Conservation (phyloP, 768 basidiomycete genomes). For the Boletellus ananiceps region DNA sequence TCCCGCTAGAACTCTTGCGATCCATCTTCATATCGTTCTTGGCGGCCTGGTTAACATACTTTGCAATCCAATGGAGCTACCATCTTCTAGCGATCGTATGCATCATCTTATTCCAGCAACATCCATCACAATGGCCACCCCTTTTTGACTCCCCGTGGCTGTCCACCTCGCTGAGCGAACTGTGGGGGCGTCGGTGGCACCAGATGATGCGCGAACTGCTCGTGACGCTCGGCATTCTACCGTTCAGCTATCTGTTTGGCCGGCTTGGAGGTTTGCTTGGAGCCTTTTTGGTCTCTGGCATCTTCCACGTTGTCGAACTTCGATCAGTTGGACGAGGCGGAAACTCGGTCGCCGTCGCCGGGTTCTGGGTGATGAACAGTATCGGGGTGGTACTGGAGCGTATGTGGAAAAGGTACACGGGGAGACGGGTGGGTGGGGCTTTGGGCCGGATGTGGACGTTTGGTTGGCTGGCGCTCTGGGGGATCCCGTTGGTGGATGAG, state of each 20-base stretch:
- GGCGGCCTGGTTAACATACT: slow-evolving; percentile 43
- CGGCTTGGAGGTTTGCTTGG: slow-evolving; percentile 48
- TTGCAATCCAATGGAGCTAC: slow-evolving; percentile 42
- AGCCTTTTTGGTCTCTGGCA: slow-evolving; percentile 52
- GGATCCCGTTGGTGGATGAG: slow-evolving; percentile 43
- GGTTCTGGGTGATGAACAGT: slow-evolving; percentile 54
- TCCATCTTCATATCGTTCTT: slow-evolving; percentile 41
- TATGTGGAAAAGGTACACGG: slow-evolving; percentile 39
- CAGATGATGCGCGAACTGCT: slow-evolving; percentile 57
- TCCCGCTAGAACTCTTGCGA: slow-evolving; percentile 32
- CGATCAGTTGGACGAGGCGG: slow-evolving; percentile 53
- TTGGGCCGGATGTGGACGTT: slow-evolving; percentile 50
- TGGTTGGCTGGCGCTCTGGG: slow-evolving; percentile 48
- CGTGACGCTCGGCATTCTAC: slow-evolving; percentile 43
- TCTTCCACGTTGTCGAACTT: slow-evolving; percentile 52
- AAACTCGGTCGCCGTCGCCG: slow-evolving; percentile 37
- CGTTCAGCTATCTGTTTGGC: slow-evolving; percentile 43
- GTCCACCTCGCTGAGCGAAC: slow-evolving; percentile 51
- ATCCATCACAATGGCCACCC: slow-evolving; percentile 56
- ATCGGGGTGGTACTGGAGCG: slow-evolving; percentile 50
- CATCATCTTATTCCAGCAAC: slow-evolving; percentile 42
- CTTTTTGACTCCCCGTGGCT: slow-evolving; percentile 53
- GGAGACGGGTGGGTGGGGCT: slow-evolving; percentile 42
- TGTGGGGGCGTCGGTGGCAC: slow-evolving; percentile 66
- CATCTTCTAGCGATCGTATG: slow-evolving; percentile 39